Percentiles rank a stretch among this genome's conserved stretches.
These are phyloP conservation scores for Beta vulgaris DNA, from an alignment of 148 eudicot genomes.

Conservation along the genomic window DNA sequence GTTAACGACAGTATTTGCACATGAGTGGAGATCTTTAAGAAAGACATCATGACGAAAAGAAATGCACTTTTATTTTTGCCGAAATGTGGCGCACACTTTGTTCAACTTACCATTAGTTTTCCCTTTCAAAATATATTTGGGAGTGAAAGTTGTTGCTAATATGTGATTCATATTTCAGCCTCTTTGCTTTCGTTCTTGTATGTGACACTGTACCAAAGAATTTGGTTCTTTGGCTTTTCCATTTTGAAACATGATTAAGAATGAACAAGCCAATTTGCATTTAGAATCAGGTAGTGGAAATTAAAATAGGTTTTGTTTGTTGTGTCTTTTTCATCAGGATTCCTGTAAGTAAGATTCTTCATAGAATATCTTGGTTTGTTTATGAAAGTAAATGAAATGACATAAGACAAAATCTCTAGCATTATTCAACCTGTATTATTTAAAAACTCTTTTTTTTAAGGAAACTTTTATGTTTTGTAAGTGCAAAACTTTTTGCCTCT, in stretches of 20 bases:
- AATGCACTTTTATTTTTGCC: neutral
- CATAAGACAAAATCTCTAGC: conserved; percentile 1
- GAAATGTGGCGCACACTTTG: neutral
- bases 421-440: neutral
- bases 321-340: neutral
- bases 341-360: conserved; percentile 1
- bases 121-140: neutral
- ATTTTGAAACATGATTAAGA: conserved; percentile 18
- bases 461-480: neutral
- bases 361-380: neutral
- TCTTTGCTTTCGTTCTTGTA: conserved; percentile 7
- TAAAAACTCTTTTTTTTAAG: neutral
- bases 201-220: conserved; percentile 23
- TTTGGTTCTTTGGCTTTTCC: conserved; percentile 25
- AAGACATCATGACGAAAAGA: neutral
- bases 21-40: conserved; percentile 2
- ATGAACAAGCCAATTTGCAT: conserved; percentile 18
- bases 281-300: conserved; percentile 30
- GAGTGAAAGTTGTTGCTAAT: neutral
- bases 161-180: neutral
- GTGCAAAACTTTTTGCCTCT: no score
- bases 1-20: neutral
- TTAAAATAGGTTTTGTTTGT: conserved; percentile 6
- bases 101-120: neutral
- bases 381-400: neutral